Evolutionary conservation across 1,284 basidiomycete genomes (phyloP), one percentile per base, ranked within the genome.

Genomic region (Cutaneotrichosporon sp.): DNA sequence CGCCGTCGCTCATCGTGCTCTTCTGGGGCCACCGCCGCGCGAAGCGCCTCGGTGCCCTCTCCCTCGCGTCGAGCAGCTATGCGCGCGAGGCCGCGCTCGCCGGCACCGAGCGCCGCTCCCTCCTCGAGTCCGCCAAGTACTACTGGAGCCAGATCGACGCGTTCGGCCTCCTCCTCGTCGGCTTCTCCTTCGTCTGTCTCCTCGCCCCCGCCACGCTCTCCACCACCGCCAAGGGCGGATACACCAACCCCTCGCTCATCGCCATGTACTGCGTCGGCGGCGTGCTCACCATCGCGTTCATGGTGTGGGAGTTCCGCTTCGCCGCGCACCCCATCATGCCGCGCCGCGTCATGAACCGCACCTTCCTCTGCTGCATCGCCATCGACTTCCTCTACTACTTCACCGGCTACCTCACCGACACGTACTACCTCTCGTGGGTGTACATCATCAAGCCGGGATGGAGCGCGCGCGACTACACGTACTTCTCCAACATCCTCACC

Each of bases 1-100:
- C 56, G 2, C 67, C 86, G 89, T 89, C 36, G 89, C 57, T 76
- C 22, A 31, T 73, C 5, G 69, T 79, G 20, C 71, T 81, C 46
- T 77, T 75, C 68, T 76, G 73, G 67, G 77, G 74, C 13, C 77
- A 79, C 58, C 56, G 64, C 25, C 71, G 70, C 43, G 79, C 80
- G 8, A 72, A 73, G 42, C 73, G 75, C 51, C 58, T 74, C 9
- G 78, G 77, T 18, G 67, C 62, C 9, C 59, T 64, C 13, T 64
- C 63, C 1, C 75, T 49, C 72, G 78, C 70, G 68, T 78, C 60
- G 71, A 72, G 57, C 73, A 74, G 63, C 61, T 75, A 65, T 18
- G 60, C 60, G 18, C 64, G 59, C 16, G 56, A 53, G 27, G 52
- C 51, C 27, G 52, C 52, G 3, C 59, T 65, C 34, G 60, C 59